Percentiles rank a stretch among this genome's conserved stretches.
These are phyloP conservation scores for Plasmodium coatneyi DNA, from an alignment of 169 alveolate genomes.

Conservation along the genomic window DNA sequence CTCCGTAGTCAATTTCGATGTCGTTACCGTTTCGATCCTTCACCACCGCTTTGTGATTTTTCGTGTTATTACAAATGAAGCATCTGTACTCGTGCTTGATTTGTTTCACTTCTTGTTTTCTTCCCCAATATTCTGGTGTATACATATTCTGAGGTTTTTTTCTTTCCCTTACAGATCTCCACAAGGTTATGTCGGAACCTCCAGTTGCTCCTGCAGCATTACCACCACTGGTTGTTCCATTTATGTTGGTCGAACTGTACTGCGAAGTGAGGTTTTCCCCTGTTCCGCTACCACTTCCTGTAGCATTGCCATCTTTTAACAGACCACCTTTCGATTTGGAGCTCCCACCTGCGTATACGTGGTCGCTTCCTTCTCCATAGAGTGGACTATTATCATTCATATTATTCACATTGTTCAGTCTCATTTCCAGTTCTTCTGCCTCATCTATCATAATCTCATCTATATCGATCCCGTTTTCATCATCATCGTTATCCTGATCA, in stretches of 20 bases:
- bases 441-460: slow-evolving; percentile 84
- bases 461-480: slow-evolving; percentile 76
- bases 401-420: neutral
- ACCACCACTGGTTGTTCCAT: neutral
- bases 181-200: slow-evolving; percentile 63
- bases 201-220: neutral
- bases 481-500: slow-evolving; percentile 76
- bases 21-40: slow-evolving; percentile 84
- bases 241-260: neutral
- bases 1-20: slow-evolving; percentile 86
- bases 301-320: neutral
- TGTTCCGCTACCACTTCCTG: neutral
- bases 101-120: slow-evolving; percentile 86
- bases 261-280: neutral
- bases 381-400: slow-evolving; percentile 1
- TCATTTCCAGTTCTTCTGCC: slow-evolving; percentile 29
- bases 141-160: slow-evolving; percentile 82
- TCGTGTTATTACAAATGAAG: slow-evolving; percentile 90
- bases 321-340: neutral
- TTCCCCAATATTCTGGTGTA: slow-evolving; percentile 84
- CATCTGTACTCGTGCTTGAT: slow-evolving; percentile 90
- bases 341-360: neutral
- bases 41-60: slow-evolving; percentile 78
- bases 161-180: slow-evolving; percentile 87
- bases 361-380: slow-evolving; percentile 31